Evolutionary conservation across 1,139 yeast genomes (phyloP).

Genomic region (Zygosaccharomyces pseudobailii): DNA sequence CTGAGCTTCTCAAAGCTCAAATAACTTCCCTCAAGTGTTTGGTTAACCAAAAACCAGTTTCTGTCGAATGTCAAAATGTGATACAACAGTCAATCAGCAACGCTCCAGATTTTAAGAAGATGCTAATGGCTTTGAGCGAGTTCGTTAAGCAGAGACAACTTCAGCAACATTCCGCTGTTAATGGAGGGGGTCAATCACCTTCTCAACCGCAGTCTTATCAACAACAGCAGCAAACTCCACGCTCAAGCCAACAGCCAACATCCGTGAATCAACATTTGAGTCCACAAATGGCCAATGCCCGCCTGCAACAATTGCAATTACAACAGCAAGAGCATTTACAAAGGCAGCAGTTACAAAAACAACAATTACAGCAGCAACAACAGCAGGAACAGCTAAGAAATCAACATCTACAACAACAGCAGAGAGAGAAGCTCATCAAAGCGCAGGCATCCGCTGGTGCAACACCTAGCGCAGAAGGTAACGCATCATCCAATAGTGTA

Average conservation of each 20-base stretch:
- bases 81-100: conserved; percentile 36
- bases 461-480: background rate
- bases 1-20: conserved; percentile 63
- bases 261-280: conserved; percentile 3
- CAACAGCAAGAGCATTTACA: conserved; percentile 10
- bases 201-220: conserved; percentile 19
- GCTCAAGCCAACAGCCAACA: conserved; percentile 1
- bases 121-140: conserved; percentile 29
- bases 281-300: conserved; percentile 9
- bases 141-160: conserved; percentile 21
- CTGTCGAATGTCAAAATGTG: conserved; percentile 46
- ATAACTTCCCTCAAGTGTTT: conserved; percentile 64
- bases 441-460: conserved; percentile 1
- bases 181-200: background rate
- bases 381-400: conserved; percentile 9
- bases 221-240: conserved; percentile 10
- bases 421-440: conserved; percentile 5
- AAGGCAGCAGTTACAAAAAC: conserved; percentile 5
- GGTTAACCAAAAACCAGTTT: conserved; percentile 56
- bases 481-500: background rate
- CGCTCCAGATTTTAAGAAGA: conserved; percentile 33
- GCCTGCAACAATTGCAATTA: conserved; percentile 11
- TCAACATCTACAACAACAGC: conserved; percentile 16
- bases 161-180: conserved; percentile 7
- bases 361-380: background rate